A percentile compares a stretch with the other conserved stretches of the same genome.
Conservation (phyloP, 2,329 filamentous ascomycete genomes). For the Aschersonia sp. region DNA sequence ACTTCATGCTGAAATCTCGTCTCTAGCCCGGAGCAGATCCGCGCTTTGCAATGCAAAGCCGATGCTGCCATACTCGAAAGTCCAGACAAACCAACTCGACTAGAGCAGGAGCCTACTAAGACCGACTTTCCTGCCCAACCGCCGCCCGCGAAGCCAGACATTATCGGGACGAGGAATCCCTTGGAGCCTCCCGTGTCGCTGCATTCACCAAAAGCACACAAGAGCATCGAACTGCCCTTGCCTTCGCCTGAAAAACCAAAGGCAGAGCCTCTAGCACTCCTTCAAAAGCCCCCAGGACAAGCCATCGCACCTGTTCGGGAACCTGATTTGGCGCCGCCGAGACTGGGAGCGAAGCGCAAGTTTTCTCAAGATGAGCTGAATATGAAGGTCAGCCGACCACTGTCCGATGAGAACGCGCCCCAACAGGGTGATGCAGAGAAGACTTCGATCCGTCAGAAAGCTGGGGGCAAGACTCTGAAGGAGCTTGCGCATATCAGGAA, state of each 20-base stretch:
- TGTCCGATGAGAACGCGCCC: slow-evolving; percentile 14
- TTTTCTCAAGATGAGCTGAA: slow-evolving; percentile 40
- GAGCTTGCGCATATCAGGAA: slow-evolving; percentile 27
- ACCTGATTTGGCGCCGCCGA: slow-evolving; percentile 14
- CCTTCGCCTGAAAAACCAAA: slow-evolving; percentile 15
- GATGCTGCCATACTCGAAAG: slow-evolving; percentile 55
- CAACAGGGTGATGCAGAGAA: slow-evolving; percentile 10
- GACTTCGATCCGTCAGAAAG: slow-evolving; percentile 17
- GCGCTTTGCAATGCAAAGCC: slow-evolving; percentile 38
- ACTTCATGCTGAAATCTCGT: background rate
- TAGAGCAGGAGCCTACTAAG: slow-evolving; percentile 41
- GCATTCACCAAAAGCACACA: slow-evolving; percentile 13
- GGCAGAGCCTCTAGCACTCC: background rate
- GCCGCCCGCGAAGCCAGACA: slow-evolving; percentile 3
- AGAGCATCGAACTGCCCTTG: slow-evolving; percentile 3
- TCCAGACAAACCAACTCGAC: slow-evolving; percentile 38
- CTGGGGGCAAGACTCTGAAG: slow-evolving; percentile 28
- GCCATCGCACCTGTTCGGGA: slow-evolving; percentile 2
- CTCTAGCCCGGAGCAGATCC: slow-evolving; percentile 45
- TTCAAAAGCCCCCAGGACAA: slow-evolving; percentile 1
- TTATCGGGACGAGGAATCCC: slow-evolving; percentile 11
- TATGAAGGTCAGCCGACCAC: slow-evolving; percentile 11
- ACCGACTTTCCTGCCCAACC: slow-evolving; percentile 29
- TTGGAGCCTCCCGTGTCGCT: slow-evolving; percentile 17
- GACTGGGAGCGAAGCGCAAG: slow-evolving; percentile 43